Percentiles rank a stretch among this genome's conserved stretches.
Evolutionary conservation across 208 protist species (phyloP).

Genomic region (Wallacemonas sp.): DNA sequence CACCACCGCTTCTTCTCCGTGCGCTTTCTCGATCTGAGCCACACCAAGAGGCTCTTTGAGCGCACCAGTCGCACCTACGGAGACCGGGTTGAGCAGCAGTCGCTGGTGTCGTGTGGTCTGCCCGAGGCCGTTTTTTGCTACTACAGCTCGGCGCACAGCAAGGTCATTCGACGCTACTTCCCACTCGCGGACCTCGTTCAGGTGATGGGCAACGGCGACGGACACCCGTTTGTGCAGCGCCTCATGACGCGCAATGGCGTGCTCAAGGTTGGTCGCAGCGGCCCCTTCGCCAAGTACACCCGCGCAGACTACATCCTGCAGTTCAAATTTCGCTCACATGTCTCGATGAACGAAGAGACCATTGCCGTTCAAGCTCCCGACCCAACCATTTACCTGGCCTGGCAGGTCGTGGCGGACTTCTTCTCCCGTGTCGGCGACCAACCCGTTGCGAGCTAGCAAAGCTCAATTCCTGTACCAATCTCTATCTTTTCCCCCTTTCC

Average conservation of each 20-base stretch:
- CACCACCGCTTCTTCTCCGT: constrained; percentile 66
- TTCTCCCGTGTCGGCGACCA: constrained; percentile 42
- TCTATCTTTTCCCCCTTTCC: no score
- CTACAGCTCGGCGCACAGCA: constrained; percentile 37
- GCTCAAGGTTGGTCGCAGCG: constrained; percentile 32
- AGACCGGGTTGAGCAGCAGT: constrained; percentile 3
- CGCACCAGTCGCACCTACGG: constrained; percentile 10
- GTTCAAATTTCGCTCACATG: constrained; percentile 46
- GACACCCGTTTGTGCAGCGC: constrained; percentile 47
- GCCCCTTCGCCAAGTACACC: constrained; percentile 42
- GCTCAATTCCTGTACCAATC: no score
- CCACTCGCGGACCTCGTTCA: constrained; percentile 50
- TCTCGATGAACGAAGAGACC: constrained; percentile 44
- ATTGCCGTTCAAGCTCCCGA: constrained; percentile 52
- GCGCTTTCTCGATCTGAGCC: constrained; percentile 49
- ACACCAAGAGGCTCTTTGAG: constrained; percentile 1
- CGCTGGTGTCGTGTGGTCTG: neutral
- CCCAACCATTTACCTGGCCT: constrained; percentile 50
- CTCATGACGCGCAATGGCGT: constrained; percentile 40
- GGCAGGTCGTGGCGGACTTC: constrained; percentile 68
- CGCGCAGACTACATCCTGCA: constrained; percentile 53
- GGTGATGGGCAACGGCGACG: constrained; percentile 39
- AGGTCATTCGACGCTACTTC: constrained; percentile 58
- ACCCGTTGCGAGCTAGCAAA: neutral
- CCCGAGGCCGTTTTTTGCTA: constrained; percentile 53